Conservation (phyloP, 1,284 basidiomycete species). For the Puccinia hordei region DNA sequence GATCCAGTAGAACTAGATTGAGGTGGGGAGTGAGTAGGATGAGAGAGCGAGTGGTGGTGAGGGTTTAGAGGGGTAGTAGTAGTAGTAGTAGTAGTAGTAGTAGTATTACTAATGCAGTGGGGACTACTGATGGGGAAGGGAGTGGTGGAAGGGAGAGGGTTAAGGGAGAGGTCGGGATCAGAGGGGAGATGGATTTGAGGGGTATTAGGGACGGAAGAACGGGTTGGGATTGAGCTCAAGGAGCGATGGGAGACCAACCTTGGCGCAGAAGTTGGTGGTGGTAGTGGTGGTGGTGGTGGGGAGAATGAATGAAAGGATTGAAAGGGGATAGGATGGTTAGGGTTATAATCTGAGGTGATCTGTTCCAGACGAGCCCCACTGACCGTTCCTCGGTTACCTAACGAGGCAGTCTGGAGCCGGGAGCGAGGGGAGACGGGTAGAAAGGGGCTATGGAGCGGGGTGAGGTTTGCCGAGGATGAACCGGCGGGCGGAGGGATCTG, state of each 20-base stretch:
- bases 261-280: background rate
- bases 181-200: background rate
- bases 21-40: background rate
- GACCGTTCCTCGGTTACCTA: slow-evolving; percentile 4
- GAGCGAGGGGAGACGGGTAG: background rate
- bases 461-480: background rate
- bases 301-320: slow-evolving; percentile 24
- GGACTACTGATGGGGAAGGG: background rate
- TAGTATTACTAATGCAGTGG: background rate
- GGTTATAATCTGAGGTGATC: background rate
- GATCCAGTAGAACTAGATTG: background rate
- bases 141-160: background rate
- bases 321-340: background rate
- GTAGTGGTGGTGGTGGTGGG: too few species aligned
- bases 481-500: background rate
- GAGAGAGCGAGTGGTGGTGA: too few species aligned
- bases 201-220: background rate
- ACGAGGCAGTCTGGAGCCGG: slow-evolving; percentile 6
- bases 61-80: background rate
- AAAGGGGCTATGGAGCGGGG: slow-evolving; percentile 17
- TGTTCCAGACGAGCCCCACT: background rate
- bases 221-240: background rate
- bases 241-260: slow-evolving; percentile 5
- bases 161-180: slow-evolving; percentile 1
- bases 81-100: background rate